Percentiles rank a stretch among this genome's conserved stretches.
Conservation (phyloP, 306 rosid species). For the Cucurbita ficifolia region DNA sequence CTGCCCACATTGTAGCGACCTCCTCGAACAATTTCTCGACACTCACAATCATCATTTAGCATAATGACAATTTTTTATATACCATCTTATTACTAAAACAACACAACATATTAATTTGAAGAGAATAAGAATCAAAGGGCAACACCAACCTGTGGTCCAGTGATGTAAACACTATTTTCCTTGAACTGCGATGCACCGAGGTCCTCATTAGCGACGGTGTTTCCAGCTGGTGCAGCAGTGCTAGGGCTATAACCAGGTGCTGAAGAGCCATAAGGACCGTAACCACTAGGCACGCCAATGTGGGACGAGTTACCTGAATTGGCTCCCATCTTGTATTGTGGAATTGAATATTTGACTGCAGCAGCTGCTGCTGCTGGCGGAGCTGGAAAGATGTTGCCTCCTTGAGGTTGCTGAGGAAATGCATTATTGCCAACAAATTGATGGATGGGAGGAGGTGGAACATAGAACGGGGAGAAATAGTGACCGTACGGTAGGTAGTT, state of each 20-base stretch:
- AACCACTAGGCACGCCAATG: conserved; percentile 62
- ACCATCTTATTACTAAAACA: neutral
- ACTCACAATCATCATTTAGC: neutral
- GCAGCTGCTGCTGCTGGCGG: conserved; percentile 55
- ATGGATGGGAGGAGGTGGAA: conserved; percentile 78
- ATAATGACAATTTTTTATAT: neutral
- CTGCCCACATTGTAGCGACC: too few relatives aligned
- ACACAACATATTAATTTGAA: conserved; percentile 2
- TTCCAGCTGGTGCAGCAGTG: conserved; percentile 50
- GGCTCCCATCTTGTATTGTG: conserved; percentile 67
- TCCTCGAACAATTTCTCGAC: neutral
- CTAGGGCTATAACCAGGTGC: conserved; percentile 68
- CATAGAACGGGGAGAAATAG: conserved; percentile 67
- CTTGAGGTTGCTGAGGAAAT: conserved; percentile 86
- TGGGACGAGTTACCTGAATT: conserved; percentile 65
- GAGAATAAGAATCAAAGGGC: conserved; percentile 6
- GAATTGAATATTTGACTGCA: conserved; percentile 77
- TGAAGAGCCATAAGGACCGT: conserved; percentile 76
- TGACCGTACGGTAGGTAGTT: conserved; percentile 81
- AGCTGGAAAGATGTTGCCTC: conserved; percentile 63
- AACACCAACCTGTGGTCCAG: conserved; percentile 74
- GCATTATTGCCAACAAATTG: conserved; percentile 80
- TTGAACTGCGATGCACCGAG: conserved; percentile 70
- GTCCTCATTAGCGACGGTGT: conserved; percentile 64
- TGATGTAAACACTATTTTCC: conserved; percentile 67